Percentiles rank a stretch among this genome's conserved stretches.
phyloP scores from a whole-genome alignment of 129 eudicot genomes.

The Sambucus nigra region DNA sequence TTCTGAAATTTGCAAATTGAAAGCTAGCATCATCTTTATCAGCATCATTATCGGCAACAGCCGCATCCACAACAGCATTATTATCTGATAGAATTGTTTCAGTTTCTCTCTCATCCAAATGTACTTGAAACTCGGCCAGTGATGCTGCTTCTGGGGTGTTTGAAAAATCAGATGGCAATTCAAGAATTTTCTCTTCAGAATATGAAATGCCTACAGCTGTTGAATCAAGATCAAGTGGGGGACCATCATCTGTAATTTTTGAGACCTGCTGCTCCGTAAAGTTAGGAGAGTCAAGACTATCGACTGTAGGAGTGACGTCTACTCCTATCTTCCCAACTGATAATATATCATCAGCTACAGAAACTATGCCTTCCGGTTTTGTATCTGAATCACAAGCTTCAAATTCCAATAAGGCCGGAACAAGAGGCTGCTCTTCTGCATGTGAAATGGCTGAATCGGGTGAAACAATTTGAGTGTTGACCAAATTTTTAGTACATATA shows the following conservation, averaged over 20 bases:
- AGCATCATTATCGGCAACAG: slow-evolving; percentile 7
- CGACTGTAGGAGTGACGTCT: neutral
- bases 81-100: slow-evolving; percentile 12
- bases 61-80: slow-evolving; percentile 8
- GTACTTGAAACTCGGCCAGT: slow-evolving; percentile 17
- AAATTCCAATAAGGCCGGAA: slow-evolving; percentile 16
- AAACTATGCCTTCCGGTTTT: slow-evolving; percentile 8
- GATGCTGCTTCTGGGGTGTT: slow-evolving; percentile 7
- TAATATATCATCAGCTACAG: slow-evolving; percentile 14
- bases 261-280: slow-evolving; percentile 18
- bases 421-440: slow-evolving; percentile 21
- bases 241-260: slow-evolving; percentile 18
- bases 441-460: slow-evolving; percentile 16
- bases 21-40: slow-evolving; percentile 14
- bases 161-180: neutral
- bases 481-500: slow-evolving; percentile 12
- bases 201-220: slow-evolving; percentile 15
- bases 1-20: slow-evolving; percentile 8
- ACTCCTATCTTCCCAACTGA: slow-evolving; percentile 18
- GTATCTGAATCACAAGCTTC: slow-evolving; percentile 11
- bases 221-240: slow-evolving; percentile 23
- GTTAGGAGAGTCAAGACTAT: slow-evolving; percentile 5
- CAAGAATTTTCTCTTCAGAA: slow-evolving; percentile 11
- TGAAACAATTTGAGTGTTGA: slow-evolving; percentile 15
- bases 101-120: slow-evolving; percentile 16